These are phyloP conservation scores for Paspalum notatum DNA, from an alignment of 176 grass and related monocot species.

Conservation along the genomic window DNA sequence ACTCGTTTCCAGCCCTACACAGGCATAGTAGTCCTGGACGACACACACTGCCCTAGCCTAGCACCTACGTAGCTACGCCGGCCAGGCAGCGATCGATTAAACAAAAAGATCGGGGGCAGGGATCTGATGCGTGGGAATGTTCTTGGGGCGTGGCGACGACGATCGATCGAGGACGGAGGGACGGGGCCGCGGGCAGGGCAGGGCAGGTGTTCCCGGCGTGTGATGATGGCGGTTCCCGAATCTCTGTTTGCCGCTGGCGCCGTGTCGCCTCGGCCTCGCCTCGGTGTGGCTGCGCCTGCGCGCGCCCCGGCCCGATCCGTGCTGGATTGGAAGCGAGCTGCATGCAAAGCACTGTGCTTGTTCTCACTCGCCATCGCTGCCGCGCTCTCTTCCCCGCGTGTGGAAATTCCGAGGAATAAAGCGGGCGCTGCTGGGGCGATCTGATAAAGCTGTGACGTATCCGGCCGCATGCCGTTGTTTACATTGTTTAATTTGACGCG, in stretches of 20 bases:
- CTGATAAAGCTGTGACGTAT: conserved; percentile 63
- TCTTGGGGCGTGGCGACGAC: conserved; percentile 37
- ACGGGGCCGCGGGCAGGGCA: not conserved
- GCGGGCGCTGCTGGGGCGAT: conserved; percentile 32
- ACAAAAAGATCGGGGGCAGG: conserved; percentile 54
- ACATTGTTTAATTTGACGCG: conserved; percentile 15
- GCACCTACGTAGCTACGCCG: not conserved
- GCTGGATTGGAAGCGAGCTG: conserved; percentile 22
- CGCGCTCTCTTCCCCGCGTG: conserved; percentile 25
- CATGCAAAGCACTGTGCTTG: conserved; percentile 50
- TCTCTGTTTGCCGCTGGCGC: conserved; percentile 13
- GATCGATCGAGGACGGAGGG: too few relatives aligned
- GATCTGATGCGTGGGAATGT: conserved; percentile 66
- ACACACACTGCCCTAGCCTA: conserved; percentile 21
- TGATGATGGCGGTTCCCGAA: conserved; percentile 60
- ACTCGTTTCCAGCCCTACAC: too few relatives aligned
- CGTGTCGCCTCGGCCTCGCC: not conserved
- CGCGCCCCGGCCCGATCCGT: conserved; percentile 26
- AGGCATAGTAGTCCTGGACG: too few relatives aligned
- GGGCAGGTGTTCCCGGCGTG: conserved; percentile 3
- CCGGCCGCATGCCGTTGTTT: conserved; percentile 19
- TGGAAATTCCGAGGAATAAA: conserved; percentile 60
- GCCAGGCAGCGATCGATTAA: conserved; percentile 52
- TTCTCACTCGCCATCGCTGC: not conserved
- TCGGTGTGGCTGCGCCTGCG: not conserved